Conservation (phyloP, 257 asterid species). For the Solanum virginianum region DNA sequence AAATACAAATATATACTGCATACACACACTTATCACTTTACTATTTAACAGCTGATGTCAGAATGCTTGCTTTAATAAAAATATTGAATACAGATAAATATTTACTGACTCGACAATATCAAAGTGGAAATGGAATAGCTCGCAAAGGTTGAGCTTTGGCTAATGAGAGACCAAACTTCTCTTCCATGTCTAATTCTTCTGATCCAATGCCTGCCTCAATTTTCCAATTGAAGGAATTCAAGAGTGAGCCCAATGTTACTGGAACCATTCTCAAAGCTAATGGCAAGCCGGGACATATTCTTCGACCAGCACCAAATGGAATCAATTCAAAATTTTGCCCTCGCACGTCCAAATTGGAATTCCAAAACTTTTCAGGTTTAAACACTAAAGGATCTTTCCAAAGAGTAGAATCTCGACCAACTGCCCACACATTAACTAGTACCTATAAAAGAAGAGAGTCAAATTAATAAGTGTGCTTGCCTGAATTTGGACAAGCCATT, state of each 20-base stretch:
- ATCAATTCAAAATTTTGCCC: not conserved
- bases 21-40: no score
- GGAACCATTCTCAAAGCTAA: not conserved
- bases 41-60: no score
- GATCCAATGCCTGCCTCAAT: not conserved
- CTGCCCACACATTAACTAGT: conserved; percentile 15
- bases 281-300: not conserved
- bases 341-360: not conserved
- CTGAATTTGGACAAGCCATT: no score
- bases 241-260: not conserved
- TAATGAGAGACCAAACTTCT: not conserved
- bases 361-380: conserved; percentile 3
- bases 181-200: not conserved
- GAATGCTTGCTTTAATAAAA: no score
- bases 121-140: not conserved
- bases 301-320: conserved; percentile 3
- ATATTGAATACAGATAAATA: not conserved
- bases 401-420: conserved; percentile 10
- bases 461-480: no score
- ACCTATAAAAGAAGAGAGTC: not conserved
- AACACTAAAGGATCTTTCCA: conserved; percentile 12
- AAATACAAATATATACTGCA: no score
- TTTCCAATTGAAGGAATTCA: not conserved
- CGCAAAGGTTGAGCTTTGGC: not conserved
- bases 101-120: not conserved